Evolutionary conservation across 306 rosid genomes (phyloP).

Genomic region (Quercus ilex): DNA sequence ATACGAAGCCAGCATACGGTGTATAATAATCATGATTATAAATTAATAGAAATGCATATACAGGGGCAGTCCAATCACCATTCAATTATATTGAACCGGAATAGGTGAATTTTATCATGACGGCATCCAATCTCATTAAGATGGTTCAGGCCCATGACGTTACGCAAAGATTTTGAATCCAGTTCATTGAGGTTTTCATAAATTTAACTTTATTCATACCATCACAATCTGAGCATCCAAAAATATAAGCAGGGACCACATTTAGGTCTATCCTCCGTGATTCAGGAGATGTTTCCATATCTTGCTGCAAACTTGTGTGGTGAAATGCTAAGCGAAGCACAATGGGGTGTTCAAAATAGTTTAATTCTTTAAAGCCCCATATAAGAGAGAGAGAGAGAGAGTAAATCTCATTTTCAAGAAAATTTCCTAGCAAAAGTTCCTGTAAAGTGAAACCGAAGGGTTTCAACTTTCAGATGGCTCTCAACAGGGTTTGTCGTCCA

Average conservation of each 20-base stretch:
- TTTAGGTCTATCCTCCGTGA: too few species aligned
- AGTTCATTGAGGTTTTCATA: too few species aligned
- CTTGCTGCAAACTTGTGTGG: neutral
- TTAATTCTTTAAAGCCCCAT: neutral
- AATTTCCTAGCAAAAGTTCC: neutral
- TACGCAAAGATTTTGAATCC: too few species aligned
- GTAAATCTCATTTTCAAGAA: too few species aligned
- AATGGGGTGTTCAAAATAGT: neutral
- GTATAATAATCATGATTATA: too few species aligned
- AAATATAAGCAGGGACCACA: too few species aligned
- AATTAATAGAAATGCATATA: too few species aligned
- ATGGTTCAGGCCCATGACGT: neutral
- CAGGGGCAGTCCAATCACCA: too few species aligned
- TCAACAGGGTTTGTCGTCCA: neutral
- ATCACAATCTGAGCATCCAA: too few species aligned
- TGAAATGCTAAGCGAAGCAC: neutral
- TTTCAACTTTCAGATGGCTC: neutral
- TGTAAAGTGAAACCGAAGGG: neutral
- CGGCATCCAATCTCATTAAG: neutral
- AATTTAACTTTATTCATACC: too few species aligned
- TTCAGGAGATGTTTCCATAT: too few species aligned
- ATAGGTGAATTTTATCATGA: neutral
- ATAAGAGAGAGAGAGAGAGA: neutral
- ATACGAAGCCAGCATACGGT: too few species aligned
- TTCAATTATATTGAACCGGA: neutral